phyloP scores from a whole-genome alignment of 352 stramenopile species.

The Pythium diclinum region DNA sequence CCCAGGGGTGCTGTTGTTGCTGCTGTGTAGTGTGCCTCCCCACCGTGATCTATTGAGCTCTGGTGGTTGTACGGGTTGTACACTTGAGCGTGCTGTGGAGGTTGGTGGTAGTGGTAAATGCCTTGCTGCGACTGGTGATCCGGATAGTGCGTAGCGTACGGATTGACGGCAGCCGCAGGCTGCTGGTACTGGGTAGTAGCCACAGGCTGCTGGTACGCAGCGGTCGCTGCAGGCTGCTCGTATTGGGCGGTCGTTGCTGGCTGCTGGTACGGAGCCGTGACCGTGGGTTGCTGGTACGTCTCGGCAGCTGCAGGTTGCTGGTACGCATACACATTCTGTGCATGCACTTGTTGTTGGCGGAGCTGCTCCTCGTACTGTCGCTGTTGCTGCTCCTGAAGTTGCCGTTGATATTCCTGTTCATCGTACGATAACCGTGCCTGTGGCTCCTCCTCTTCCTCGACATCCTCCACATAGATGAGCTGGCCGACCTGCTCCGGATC shows the following conservation, averaged over 20 bases:
- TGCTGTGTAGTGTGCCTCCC: constrained; percentile 6
- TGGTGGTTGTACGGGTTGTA: constrained; percentile 4
- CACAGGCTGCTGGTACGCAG: background rate
- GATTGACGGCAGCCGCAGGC: background rate
- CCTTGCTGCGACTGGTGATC: constrained; percentile 4
- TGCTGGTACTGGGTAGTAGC: background rate
- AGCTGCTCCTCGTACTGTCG: constrained; percentile 16
- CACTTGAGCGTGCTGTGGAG: background rate
- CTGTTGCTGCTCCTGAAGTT: constrained; percentile 8
- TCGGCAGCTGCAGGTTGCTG: constrained; percentile 10
- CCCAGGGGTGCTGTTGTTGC: background rate
- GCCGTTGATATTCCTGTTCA: constrained; percentile 23
- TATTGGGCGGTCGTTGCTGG: background rate
- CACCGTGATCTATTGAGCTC: constrained; percentile 15
- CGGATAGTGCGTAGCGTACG: constrained; percentile 23
- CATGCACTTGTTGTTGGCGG: constrained; percentile 14
- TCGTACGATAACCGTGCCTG: constrained; percentile 31
- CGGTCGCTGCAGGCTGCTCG: background rate
- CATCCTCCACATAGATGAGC: constrained; percentile 69
- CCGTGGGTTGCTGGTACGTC: background rate
- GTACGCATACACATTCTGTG: constrained; percentile 19
- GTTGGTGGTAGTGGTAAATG: constrained; percentile 5
- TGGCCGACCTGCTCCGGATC: constrained; percentile 62
- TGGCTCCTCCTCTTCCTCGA: constrained; percentile 23
- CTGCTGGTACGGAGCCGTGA: background rate